Conservation (phyloP, 371 early-diverging fungal genomes). For the Amoeboaphelidium occidentale region DNA sequence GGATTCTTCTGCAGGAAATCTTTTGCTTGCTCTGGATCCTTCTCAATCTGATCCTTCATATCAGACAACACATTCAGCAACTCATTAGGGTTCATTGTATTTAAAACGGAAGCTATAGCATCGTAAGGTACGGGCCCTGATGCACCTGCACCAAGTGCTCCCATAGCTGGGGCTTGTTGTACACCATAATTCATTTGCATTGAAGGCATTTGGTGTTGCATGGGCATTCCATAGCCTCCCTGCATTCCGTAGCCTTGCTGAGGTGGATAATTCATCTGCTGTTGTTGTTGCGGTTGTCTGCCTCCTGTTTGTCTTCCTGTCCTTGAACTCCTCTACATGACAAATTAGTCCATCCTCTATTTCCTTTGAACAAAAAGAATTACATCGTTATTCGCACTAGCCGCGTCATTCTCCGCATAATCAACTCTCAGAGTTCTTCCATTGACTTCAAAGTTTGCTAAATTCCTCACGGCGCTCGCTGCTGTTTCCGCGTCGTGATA, state of each 20-base stretch:
- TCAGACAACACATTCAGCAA: constrained; percentile 42
- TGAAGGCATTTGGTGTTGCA: background rate
- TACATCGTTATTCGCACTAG: background rate
- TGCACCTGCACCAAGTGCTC: background rate
- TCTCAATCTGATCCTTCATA: constrained; percentile 23
- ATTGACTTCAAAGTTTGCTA: constrained; percentile 54
- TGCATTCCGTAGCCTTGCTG: background rate
- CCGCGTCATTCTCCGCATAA: constrained; percentile 36
- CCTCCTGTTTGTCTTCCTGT: background rate
- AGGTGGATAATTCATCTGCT: background rate
- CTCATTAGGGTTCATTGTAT: constrained; percentile 13
- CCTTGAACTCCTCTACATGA: background rate
- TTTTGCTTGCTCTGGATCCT: constrained; percentile 34
- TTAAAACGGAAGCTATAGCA: background rate
- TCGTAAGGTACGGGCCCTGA: no score
- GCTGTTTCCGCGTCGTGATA: constrained; percentile 54
- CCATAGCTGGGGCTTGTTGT: background rate
- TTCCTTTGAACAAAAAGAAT: no score
- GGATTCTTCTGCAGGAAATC: constrained; percentile 45
- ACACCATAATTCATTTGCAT: background rate
- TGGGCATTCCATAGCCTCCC: background rate
- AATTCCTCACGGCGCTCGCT: constrained; percentile 49
- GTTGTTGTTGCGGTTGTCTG: background rate
- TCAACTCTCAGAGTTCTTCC: constrained; percentile 57
- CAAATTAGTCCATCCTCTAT: no score